Conservation (phyloP, 225 moss, liverwort and hornwort genomes). For the Sphagnum contortum region DNA sequence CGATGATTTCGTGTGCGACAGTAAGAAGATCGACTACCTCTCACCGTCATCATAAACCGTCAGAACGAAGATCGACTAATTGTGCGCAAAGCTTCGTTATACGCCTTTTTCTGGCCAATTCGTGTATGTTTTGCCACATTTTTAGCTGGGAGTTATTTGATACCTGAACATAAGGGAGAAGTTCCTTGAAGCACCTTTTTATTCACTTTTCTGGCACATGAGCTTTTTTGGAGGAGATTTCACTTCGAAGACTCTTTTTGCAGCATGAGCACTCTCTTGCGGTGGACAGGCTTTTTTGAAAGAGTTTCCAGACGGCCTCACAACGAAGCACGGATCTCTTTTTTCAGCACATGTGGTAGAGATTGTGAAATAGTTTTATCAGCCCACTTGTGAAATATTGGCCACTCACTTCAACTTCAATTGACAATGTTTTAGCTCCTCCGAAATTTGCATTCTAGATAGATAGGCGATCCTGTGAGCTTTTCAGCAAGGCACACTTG, state of each 20-base stretch:
- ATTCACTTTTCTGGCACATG: not conserved
- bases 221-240: conserved; percentile 2
- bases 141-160: not conserved
- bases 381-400: not conserved
- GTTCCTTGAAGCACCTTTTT: conserved; percentile 1
- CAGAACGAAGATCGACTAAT: too few relatives aligned
- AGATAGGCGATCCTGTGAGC: not conserved
- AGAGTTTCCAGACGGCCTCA: not conserved
- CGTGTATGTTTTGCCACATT: too few relatives aligned
- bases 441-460: not conserved
- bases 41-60: too few relatives aligned
- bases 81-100: too few relatives aligned
- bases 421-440: not conserved
- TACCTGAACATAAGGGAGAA: not conserved
- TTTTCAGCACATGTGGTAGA: conserved; percentile 2
- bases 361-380: not conserved
- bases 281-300: too few relatives aligned
- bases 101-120: too few relatives aligned
- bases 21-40: too few relatives aligned
- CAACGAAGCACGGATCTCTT: not conserved
- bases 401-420: not conserved
- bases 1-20: too few relatives aligned
- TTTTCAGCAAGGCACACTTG: conserved; percentile 8
- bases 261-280: too few relatives aligned
- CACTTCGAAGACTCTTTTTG: not conserved